A percentile compares a stretch with the other conserved stretches of the same genome.
Conservation (phyloP, 306 rosid species). For the Malus orientalis region DNA sequence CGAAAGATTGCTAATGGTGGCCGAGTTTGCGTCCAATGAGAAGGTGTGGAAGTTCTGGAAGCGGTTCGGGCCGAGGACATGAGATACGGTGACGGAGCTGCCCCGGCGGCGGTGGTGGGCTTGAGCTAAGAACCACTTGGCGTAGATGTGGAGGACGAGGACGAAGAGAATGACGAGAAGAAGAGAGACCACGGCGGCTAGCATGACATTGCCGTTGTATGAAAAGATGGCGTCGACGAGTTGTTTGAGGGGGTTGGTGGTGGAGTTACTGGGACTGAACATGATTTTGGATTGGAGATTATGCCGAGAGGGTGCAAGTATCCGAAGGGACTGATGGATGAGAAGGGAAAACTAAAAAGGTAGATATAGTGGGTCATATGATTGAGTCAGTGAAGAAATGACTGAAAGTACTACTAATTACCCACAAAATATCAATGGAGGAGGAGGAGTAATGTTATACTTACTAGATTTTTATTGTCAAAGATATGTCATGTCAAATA, state of each 20-base stretch:
- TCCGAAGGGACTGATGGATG: not conserved
- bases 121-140: conserved; percentile 72
- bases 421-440: not conserved
- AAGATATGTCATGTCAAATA: not conserved
- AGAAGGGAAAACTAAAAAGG: conserved; percentile 14
- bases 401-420: not conserved
- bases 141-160: conserved; percentile 80
- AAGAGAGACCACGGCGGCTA: conserved; percentile 72
- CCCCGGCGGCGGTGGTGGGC: conserved; percentile 41
- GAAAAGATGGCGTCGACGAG: conserved; percentile 54
- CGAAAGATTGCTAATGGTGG: conserved; percentile 5
- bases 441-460: not conserved
- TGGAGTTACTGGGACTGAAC: conserved; percentile 21
- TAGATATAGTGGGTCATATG: not conserved
- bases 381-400: not conserved
- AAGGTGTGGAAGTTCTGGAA: conserved; percentile 39
- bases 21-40: conserved; percentile 29
- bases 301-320: not conserved
- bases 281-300: conserved; percentile 9
- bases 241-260: conserved; percentile 26
- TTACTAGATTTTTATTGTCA: not conserved
- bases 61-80: conserved; percentile 37
- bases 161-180: conserved; percentile 85
- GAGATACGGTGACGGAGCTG: conserved; percentile 46
- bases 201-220: conserved; percentile 68